Conservation (phyloP, 495 filamentous ascomycete genomes). For the Neurospora sp. region DNA sequence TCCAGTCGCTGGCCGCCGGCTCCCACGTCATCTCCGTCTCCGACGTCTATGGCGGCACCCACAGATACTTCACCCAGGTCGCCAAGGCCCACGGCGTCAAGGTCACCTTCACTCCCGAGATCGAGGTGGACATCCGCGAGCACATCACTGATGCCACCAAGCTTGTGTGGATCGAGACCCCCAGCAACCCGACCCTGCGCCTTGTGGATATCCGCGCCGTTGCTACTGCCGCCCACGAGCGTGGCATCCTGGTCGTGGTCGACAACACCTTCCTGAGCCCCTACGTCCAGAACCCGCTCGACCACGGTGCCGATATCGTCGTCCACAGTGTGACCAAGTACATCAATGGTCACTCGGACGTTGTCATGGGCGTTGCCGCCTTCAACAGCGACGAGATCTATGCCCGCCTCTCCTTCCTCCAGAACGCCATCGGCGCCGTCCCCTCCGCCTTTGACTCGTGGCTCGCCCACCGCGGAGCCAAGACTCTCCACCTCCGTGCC, state of each 20-base stretch:
- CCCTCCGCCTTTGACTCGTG: slow-evolving; percentile 94
- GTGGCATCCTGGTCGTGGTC: slow-evolving; percentile 88
- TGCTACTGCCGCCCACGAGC: slow-evolving; percentile 68
- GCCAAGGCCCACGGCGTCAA: slow-evolving; percentile 87
- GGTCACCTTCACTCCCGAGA: slow-evolving; percentile 84
- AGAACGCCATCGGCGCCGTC: slow-evolving; percentile 94
- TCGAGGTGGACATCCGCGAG: slow-evolving; percentile 75
- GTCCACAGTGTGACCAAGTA: slow-evolving; percentile 99
- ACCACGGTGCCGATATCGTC: slow-evolving; percentile 93
- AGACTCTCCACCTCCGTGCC: slow-evolving; percentile 91
- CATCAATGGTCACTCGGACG: slow-evolving; percentile 95
- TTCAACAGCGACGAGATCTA: slow-evolving; percentile 78
- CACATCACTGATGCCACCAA: slow-evolving; percentile 86
- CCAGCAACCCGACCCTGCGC: slow-evolving; percentile 84
- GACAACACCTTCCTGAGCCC: slow-evolving; percentile 98
- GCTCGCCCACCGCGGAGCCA: slow-evolving; percentile 96
- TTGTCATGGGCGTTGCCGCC: slow-evolving; percentile 96
- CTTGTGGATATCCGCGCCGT: slow-evolving; percentile 88
- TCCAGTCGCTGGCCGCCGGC: slow-evolving; percentile 85
- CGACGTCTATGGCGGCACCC: slow-evolving; percentile 95
- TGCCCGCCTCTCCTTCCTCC: slow-evolving; percentile 75
- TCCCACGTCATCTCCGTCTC: slow-evolving; percentile 93
- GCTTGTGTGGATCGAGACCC: slow-evolving; percentile 94
- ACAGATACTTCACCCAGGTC: slow-evolving; percentile 98
- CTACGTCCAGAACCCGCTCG: slow-evolving; percentile 91